Evolutionary conservation across 1,139 yeast genomes (phyloP).

Genomic region (Debaryomyces sp.): DNA sequence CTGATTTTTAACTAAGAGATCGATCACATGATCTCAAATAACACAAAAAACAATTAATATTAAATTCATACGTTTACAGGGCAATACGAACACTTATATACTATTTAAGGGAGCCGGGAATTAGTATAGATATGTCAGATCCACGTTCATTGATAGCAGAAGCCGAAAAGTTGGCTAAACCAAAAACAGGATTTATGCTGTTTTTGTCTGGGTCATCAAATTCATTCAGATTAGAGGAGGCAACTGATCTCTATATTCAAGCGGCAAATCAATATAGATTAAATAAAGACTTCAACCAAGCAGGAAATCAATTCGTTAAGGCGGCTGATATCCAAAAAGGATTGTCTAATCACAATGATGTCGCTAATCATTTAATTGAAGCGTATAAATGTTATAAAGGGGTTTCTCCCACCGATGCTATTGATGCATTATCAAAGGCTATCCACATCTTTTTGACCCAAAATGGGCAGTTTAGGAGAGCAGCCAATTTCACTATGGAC

Average conservation of each 20-base stretch:
- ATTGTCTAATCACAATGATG: conserved; percentile 84
- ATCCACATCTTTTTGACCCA: conserved; percentile 77
- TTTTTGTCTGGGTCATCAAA: conserved; percentile 72
- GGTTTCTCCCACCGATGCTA: conserved; percentile 77
- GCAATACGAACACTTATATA: not conserved
- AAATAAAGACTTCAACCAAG: conserved; percentile 67
- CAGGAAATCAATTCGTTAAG: conserved; percentile 82
- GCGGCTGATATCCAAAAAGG: conserved; percentile 82
- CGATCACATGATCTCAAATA: not conserved
- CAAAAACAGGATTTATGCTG: conserved; percentile 75
- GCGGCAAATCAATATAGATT: conserved; percentile 89
- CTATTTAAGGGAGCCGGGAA: not conserved
- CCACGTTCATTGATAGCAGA: conserved; percentile 44
- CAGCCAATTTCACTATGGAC: conserved; percentile 92
- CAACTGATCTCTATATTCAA: conserved; percentile 84
- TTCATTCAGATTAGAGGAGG: conserved; percentile 78
- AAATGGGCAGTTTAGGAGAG: conserved; percentile 94
- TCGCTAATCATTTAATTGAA: conserved; percentile 87
- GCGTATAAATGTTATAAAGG: conserved; percentile 86
- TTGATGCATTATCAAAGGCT: conserved; percentile 73
- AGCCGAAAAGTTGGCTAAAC: conserved; percentile 52
- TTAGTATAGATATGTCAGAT: conserved; percentile 32
- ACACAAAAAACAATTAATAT: conserved; percentile 7
- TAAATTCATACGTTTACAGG: not conserved
- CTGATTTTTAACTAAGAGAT: conserved; percentile 10